Evolutionary conservation across 108 stramenopile species (phyloP), one percentile per base, ranked within the genome.

Genomic region (Cyclotella baltica): DNA sequence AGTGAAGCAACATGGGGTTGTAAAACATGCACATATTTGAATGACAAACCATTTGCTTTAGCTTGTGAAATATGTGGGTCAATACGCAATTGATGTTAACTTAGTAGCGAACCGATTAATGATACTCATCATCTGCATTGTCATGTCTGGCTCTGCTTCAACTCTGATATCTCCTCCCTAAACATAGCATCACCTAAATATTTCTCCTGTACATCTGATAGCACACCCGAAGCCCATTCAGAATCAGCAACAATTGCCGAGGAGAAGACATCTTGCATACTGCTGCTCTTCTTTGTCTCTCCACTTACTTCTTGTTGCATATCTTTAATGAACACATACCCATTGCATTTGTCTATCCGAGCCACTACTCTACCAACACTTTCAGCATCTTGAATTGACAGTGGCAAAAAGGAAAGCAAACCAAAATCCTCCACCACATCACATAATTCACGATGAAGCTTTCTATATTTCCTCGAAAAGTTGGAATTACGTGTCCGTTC

Each of bases 341-440:
- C 94, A 83, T 93, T 95, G 84, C 87, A 88, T 64, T 90, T 88
- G 58, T 95, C 94, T 55, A 95, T 84, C 30, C 83, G 83, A 11
- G 90, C 90, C 77, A 95, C 67, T 4, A 93, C 90, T 27, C 92
- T 77, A 22, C 94, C 94, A 40, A 95, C 92, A 56, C 86, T 87
- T 61, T 83, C 90, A 16, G 92, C 94, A 83, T 88, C 86, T 40
- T 87, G 83, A 52, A 95, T 93, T 46, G 93, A 86, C 59, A 93
- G 76, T 9, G 92, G 90, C 19, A 89, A 25, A 69, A 91, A 95
- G 0, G 77, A 80, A 61, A 95, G 64, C 70, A 95, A 62, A n/a
- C 91, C 86, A 62, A 88, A 95, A 63, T 95, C 94, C 46, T 93
- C 88, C 0, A 95, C 87, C 35, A 93, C 76, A 73, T 95, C 94